Conservation (phyloP, 1,284 basidiomycete species). For the Trichosporon sp. region DNA sequence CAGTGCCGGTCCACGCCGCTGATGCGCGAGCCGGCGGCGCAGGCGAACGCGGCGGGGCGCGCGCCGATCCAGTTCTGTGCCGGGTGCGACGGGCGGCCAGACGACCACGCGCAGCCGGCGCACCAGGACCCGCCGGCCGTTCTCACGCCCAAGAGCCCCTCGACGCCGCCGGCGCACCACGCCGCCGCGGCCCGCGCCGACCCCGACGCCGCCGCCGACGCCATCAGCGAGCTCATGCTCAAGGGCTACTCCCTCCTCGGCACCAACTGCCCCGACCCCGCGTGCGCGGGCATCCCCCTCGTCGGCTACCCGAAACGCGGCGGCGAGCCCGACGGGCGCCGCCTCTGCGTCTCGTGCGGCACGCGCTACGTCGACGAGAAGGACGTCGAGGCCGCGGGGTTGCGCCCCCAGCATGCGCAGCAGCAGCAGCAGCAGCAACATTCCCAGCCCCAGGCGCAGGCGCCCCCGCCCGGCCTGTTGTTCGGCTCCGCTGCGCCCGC, state of each 20-base stretch:
- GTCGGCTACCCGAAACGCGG: constrained; percentile 42
- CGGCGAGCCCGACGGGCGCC: constrained; percentile 33
- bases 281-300: constrained; percentile 44
- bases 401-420: constrained; percentile 1
- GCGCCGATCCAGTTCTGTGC: constrained; percentile 48
- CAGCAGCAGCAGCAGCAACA: not conserved
- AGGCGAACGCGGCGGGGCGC: constrained; percentile 29
- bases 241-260: constrained; percentile 45
- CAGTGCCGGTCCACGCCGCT: constrained; percentile 42
- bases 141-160: not conserved
- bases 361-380: constrained; percentile 36
- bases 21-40: constrained; percentile 43
- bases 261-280: constrained; percentile 36
- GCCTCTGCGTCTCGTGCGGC: constrained; percentile 41
- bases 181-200: constrained; percentile 11
- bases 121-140: not conserved
- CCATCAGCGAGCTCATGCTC: constrained; percentile 42
- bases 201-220: constrained; percentile 32
- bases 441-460: not conserved
- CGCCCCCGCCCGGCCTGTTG: not conserved
- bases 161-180: constrained; percentile 9
- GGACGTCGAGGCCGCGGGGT: constrained; percentile 13
- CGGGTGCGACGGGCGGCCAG: constrained; percentile 47
- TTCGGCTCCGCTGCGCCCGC: not conserved
- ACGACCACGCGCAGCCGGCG: not conserved